Evolutionary conservation across 371 early-diverging fungal species (phyloP).

Genomic region (Dichotomocladium elegans): DNA sequence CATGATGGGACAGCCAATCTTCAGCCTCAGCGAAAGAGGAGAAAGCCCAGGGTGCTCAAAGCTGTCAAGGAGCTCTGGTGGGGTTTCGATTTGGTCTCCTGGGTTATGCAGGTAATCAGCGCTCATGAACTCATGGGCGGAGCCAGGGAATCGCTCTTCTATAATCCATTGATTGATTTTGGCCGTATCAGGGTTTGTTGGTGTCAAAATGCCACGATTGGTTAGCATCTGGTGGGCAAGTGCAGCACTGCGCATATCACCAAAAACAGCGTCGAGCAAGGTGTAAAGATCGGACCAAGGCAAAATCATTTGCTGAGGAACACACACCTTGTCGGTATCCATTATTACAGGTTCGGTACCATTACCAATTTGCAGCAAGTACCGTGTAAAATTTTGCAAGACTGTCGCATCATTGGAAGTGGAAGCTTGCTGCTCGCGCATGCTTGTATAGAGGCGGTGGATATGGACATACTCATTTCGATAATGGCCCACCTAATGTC

Average conservation of each 20-base stretch:
- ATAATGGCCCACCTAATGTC: too few relatives aligned
- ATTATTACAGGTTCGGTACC: neutral
- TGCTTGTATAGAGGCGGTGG: constrained; percentile 1
- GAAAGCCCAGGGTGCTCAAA: neutral
- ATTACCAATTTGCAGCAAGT: constrained; percentile 2
- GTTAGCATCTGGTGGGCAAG: neutral
- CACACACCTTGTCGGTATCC: neutral
- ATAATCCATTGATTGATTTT: neutral
- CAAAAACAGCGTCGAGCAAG: neutral
- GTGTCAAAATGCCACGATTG: neutral
- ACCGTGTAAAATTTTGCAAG: constrained; percentile 4
- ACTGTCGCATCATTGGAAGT: neutral
- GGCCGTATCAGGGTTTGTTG: neutral
- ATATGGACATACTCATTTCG: constrained; percentile 2
- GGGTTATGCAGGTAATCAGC: neutral
- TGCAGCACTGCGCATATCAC: neutral
- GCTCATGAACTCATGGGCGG: neutral
- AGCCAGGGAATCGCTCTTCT: neutral
- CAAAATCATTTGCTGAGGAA: neutral
- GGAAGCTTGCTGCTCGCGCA: constrained; percentile 4
- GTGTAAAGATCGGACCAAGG: neutral
- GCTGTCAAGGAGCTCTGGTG: neutral
- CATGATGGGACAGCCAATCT: constrained; percentile 1
- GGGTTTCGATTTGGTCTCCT: neutral
- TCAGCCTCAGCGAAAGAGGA: neutral